Evolutionary conservation across 2,329 filamentous ascomycete species (phyloP).

Genomic region (Gnomoniopsis smithogilvyi): DNA sequence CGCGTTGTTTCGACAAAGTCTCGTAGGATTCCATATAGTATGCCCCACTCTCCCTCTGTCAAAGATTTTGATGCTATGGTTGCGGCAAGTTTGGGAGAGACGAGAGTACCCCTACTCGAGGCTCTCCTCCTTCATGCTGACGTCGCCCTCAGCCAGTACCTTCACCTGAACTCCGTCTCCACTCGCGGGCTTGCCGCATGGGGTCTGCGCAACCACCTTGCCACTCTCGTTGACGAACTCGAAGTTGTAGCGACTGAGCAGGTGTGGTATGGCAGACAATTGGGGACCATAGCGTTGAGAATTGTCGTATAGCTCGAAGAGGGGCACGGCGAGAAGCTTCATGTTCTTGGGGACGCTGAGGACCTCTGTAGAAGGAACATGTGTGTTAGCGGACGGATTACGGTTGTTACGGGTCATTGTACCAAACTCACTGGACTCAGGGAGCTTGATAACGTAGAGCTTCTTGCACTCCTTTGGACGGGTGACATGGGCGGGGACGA

Average conservation of each 20-base stretch:
- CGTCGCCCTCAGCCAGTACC: constrained; percentile 61
- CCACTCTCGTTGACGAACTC: constrained; percentile 95
- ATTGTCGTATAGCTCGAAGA: constrained; percentile 98
- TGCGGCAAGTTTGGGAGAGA: neutral
- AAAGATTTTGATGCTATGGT: neutral
- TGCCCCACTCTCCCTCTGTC: too few relatives aligned
- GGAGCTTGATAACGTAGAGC: constrained; percentile 93
- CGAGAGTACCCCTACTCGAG: constrained; percentile 18
- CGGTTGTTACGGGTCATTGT: neutral
- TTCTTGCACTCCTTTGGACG: constrained; percentile 99
- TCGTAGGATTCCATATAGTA: too few relatives aligned
- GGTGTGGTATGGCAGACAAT: constrained; percentile 91
- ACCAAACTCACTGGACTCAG: constrained; percentile 71
- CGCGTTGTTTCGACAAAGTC: too few relatives aligned
- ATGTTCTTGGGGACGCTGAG: constrained; percentile 98
- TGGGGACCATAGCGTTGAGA: constrained; percentile 92
- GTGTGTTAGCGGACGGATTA: neutral
- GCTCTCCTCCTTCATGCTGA: constrained; percentile 55
- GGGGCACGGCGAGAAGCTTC: constrained; percentile 94
- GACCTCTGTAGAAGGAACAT: constrained; percentile 61
- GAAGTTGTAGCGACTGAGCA: constrained; percentile 94
- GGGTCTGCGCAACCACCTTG: constrained; percentile 80
- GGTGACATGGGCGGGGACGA: constrained; percentile 92
- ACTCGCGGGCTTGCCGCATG: constrained; percentile 60
- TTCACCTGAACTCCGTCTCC: constrained; percentile 62